These are phyloP conservation scores for Colletotrichum falcatum DNA, from an alignment of 2,329 filamentous ascomycete genomes.

Conservation along the genomic window DNA sequence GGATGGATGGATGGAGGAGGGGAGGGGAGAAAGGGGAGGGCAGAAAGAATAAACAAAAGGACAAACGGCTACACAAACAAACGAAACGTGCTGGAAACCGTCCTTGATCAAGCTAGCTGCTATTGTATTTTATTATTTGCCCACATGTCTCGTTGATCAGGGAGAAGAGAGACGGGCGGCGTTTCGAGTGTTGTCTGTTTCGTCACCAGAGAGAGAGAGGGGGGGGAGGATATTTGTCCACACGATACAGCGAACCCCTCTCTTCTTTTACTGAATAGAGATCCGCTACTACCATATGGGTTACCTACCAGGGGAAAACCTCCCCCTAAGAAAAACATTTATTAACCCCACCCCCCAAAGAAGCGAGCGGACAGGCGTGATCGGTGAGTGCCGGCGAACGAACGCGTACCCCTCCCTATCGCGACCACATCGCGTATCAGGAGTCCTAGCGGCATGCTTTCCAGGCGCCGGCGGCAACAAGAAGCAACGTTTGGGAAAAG, in stretches of 20 bases:
- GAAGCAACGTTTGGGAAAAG: neutral
- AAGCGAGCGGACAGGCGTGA: neutral
- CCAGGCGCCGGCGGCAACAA: neutral
- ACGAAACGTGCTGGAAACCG: slow-evolving; percentile 1
- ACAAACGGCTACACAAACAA: slow-evolving; percentile 1
- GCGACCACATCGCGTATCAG: neutral
- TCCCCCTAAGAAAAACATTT: neutral
- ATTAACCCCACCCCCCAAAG: too few relatives aligned
- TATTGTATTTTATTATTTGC: slow-evolving; percentile 31
- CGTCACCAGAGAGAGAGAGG: neutral
- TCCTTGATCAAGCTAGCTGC: neutral
- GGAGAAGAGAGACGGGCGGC: slow-evolving; percentile 8
- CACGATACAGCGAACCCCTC: neutral
- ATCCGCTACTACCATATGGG: slow-evolving; percentile 8
- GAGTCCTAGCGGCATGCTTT: neutral
- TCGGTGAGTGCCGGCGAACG: neutral
- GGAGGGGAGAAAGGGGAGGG: too few relatives aligned
- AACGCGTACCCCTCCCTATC: neutral
- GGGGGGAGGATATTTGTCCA: neutral
- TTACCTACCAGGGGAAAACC: neutral
- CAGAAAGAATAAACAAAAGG: neutral
- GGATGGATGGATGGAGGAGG: too few relatives aligned
- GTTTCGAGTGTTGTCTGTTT: slow-evolving; percentile 24
- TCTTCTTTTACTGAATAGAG: slow-evolving; percentile 20
- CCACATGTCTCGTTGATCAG: neutral